phyloP scores from a whole-genome alignment of 495 filamentous ascomycete genomes.

The Penicillium salamii region DNA sequence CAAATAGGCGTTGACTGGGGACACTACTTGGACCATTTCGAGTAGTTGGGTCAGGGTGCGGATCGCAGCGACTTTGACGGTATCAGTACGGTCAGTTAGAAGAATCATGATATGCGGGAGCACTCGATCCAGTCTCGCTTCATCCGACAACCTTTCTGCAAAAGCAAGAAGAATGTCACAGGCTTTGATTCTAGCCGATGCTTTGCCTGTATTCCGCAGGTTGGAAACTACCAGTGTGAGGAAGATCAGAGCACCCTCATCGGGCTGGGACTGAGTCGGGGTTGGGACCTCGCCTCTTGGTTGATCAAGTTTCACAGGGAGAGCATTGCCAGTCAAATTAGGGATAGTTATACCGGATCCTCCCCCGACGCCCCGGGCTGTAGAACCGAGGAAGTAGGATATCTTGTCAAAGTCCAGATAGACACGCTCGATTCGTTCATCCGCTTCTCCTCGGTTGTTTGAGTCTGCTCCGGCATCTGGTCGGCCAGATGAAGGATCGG shows the following conservation, averaged over 20 bases:
- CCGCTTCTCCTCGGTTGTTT: constrained; percentile 73
- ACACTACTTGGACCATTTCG: constrained; percentile 80
- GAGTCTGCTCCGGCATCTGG: constrained; percentile 58
- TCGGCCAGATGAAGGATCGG: constrained; percentile 82
- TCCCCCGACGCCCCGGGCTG: constrained; percentile 16
- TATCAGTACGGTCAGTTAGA: constrained; percentile 74
- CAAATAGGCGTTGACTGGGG: constrained; percentile 90
- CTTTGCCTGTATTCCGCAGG: constrained; percentile 81
- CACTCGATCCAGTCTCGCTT: constrained; percentile 93
- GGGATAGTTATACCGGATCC: constrained; percentile 20
- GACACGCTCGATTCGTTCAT: constrained; percentile 89
- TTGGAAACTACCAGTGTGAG: constrained; percentile 83
- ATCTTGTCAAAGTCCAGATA: constrained; percentile 98
- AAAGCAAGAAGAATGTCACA: constrained; percentile 94
- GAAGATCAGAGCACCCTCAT: constrained; percentile 93
- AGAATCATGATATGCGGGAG: constrained; percentile 84
- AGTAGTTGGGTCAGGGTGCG: constrained; percentile 84
- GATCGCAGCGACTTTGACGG: constrained; percentile 81
- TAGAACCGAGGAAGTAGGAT: constrained; percentile 75
- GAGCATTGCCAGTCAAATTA: constrained; percentile 39
- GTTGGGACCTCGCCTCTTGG: constrained; percentile 74
- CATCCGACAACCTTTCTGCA: constrained; percentile 86
- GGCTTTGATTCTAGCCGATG: constrained; percentile 81
- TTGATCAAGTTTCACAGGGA: constrained; percentile 84
- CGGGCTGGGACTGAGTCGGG: constrained; percentile 37